These are phyloP conservation scores for Heritiera littoralis DNA, from an alignment of 345 rosid genomes.

Conservation along the genomic window DNA sequence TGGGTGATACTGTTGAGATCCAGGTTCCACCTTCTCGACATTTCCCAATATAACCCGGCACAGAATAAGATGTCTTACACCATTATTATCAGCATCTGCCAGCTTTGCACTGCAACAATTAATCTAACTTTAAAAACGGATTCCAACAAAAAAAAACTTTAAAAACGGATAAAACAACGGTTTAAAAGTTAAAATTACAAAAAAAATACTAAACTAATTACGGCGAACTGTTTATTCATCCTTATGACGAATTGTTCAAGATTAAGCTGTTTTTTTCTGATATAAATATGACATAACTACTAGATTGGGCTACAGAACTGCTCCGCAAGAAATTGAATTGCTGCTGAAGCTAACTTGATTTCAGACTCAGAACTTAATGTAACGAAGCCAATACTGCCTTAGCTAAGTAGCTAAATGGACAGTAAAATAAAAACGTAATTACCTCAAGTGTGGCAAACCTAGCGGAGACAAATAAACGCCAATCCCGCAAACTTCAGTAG, in stretches of 20 bases:
- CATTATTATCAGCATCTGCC: conserved; percentile 41
- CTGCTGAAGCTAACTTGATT: background rate
- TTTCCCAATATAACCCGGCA: conserved; percentile 50
- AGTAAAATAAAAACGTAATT: background rate
- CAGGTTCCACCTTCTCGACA: conserved; percentile 38
- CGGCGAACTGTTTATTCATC: too few relatives aligned
- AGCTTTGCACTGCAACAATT: conserved; percentile 31
- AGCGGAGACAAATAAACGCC: conserved; percentile 46
- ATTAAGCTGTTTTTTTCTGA: background rate
- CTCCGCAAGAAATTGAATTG: background rate
- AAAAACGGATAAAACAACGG: too few relatives aligned
- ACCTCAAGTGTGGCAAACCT: conserved; percentile 40
- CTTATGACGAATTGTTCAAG: too few relatives aligned
- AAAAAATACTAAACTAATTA: too few relatives aligned
- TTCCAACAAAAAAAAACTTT: background rate
- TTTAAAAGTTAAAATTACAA: too few relatives aligned
- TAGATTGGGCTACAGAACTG: background rate
- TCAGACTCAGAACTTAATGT: background rate
- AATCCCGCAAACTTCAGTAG: conserved; percentile 29
- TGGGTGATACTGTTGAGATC: conserved; percentile 43
- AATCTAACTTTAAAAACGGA: background rate
- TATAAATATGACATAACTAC: background rate
- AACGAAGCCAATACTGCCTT: background rate
- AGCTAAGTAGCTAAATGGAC: background rate
- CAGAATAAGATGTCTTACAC: conserved; percentile 44